phyloP scores from a whole-genome alignment of 148 eudicot genomes.

The Beta vulgaris region DNA sequence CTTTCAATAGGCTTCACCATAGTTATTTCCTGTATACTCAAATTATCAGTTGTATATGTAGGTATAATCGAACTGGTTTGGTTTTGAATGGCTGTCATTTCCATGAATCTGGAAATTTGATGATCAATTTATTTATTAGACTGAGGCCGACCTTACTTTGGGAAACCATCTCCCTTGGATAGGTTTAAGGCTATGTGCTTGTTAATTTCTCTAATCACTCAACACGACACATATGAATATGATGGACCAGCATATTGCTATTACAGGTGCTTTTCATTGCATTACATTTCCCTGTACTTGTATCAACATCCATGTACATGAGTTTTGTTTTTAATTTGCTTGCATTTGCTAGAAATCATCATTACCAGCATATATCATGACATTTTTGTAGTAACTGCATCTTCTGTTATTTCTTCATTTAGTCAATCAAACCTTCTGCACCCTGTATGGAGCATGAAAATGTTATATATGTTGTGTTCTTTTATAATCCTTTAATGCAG shows the following conservation, averaged over 20 bases:
- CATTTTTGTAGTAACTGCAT: not conserved
- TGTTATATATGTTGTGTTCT: not conserved
- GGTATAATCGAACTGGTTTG: not conserved
- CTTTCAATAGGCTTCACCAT: not conserved
- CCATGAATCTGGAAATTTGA: not conserved
- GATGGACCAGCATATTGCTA: too few species aligned
- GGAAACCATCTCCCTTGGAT: not conserved
- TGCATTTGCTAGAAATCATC: not conserved
- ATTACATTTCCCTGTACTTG: not conserved
- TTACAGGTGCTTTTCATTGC: not conserved
- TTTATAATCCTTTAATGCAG: not conserved
- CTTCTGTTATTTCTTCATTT: not conserved
- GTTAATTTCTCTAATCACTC: not conserved
- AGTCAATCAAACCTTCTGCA: not conserved
- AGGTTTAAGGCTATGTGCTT: not conserved
- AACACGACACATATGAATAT: too few species aligned
- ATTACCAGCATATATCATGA: not conserved
- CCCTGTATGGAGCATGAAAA: not conserved
- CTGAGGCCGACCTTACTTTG: not conserved
- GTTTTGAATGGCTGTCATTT: not conserved
- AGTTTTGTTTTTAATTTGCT: not conserved
- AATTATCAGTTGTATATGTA: not conserved
- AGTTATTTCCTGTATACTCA: not conserved
- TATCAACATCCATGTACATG: not conserved
- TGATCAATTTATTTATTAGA: not conserved